Base-by-base conservation (phyloP, 2,329 filamentous ascomycete species). In the Aureobasidium leucospermi region DNA sequence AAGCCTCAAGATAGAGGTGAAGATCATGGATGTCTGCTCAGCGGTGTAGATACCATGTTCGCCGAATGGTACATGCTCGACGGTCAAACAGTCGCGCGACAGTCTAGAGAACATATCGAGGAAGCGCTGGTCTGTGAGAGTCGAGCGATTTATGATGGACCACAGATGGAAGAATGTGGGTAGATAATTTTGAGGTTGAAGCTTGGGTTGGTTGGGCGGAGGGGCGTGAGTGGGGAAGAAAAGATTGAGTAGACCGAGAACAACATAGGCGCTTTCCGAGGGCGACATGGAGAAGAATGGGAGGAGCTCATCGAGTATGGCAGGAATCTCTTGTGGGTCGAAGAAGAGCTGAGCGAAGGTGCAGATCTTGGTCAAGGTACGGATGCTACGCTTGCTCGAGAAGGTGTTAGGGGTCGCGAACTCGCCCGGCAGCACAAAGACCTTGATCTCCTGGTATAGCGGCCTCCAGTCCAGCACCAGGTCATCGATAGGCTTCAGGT, bases 101-200 rank as follows among this genome's bases (percentile, higher is more conserved):
- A 96, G 78, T 56, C 94, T 83, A 11, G 94, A 97, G 63, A 96
- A 84, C 34, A 96, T 82, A 73, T 99, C 94, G 64, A 97, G 83
- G 68, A 96, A 92, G 63, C 88, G 87, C 60, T 89, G 83, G 72
- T 99, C 94, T 62, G 94, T 88, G 3, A 85, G 81, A 73, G 90
- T 94, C 1, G 93, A 97, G 55, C 95, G 83, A 66, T 90, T 94
- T 65, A 97, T 85, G 43, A 97, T 80, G 1, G 92, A 94, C 94
- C 94, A 99, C 1, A 97, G 76, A 72, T 99, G 94, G 78, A 99
- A 99, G 67, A 96, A 87, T 0, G 93, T 96, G 3, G 94, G 94
- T 38, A 97, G 77, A 68, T 95, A 93, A 69, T 93, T 86, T 65
- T 92, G 87, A 0, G 94, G 93, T 66, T 91, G 86, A n/a, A 96